Evolutionary conservation across 148 eudicot species (phyloP).

Genomic region (Rhododendron griersonianum): DNA sequence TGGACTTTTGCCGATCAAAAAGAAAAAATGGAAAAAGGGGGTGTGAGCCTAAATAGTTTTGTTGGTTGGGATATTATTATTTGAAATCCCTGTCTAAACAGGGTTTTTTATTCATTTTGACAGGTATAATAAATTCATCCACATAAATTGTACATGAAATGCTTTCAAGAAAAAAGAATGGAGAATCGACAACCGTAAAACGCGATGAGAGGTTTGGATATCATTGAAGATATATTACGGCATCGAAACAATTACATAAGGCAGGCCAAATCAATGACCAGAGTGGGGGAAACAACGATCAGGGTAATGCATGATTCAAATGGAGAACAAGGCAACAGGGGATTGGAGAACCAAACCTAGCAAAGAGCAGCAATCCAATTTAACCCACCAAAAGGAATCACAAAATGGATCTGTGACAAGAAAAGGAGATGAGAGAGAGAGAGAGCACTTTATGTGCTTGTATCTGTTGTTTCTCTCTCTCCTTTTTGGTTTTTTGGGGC

Average conservation of each 20-base stretch:
- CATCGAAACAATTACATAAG: not conserved
- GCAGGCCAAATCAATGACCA: not conserved
- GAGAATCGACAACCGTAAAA: not conserved
- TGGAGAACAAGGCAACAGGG: not conserved
- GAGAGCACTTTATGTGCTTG: not conserved
- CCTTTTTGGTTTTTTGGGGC: not conserved
- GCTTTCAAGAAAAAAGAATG: not conserved
- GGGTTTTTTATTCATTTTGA: not conserved
- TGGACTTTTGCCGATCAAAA: too few species aligned
- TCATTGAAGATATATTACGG: not conserved
- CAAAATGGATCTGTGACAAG: not conserved
- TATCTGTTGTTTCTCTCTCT: not conserved
- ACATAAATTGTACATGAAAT: not conserved
- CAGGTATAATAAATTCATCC: not conserved
- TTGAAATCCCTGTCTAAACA: not conserved
- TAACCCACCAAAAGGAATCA: not conserved
- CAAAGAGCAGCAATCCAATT: not conserved
- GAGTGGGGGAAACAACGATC: not conserved
- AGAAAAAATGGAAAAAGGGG: not conserved
- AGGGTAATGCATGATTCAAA: not conserved
- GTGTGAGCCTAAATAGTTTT: not conserved
- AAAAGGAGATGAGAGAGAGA: not conserved
- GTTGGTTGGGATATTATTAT: not conserved
- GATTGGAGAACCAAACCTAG: not conserved
- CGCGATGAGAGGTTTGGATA: not conserved